A percentile compares a stretch with the other conserved stretches of the same genome.
phyloP scores from a whole-genome alignment of 164 flowering plant genomes.

The Annona squamosa region DNA sequence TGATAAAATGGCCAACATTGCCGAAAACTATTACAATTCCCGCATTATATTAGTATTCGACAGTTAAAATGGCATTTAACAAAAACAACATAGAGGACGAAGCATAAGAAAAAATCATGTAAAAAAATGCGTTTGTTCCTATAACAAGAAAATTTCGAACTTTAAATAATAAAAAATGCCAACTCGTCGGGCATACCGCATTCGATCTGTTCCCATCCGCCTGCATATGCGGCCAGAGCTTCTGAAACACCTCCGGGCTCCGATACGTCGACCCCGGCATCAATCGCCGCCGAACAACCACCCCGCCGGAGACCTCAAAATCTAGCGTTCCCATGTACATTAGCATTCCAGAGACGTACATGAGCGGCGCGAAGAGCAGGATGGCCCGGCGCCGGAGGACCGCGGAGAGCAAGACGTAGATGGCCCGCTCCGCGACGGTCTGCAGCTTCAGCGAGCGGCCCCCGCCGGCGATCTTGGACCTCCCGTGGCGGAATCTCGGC shows the following conservation, averaged over 20 bases:
- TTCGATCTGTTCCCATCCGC: conserved; percentile 36
- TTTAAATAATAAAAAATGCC: neutral
- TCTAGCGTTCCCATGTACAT: conserved; percentile 51
- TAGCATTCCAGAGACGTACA: conserved; percentile 53
- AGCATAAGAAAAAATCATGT: too few species aligned
- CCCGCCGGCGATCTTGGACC: conserved; percentile 17
- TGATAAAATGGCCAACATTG: too few species aligned
- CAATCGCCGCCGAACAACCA: conserved; percentile 17
- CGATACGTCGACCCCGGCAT: conserved; percentile 59
- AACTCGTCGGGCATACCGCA: conserved; percentile 31
- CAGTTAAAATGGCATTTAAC: neutral
- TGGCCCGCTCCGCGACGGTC: conserved; percentile 32
- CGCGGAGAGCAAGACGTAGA: conserved; percentile 40
- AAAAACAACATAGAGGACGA: too few species aligned
- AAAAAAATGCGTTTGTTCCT: neutral
- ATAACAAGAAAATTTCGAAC: neutral
- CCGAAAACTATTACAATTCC: too few species aligned
- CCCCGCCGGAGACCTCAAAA: conserved; percentile 24
- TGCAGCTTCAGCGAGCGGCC: conserved; percentile 25
- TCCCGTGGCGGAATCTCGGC: conserved; percentile 41
- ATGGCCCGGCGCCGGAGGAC: conserved; percentile 53
- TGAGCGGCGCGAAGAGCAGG: conserved; percentile 50
- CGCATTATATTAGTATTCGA: neutral
- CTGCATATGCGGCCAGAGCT: conserved; percentile 73
- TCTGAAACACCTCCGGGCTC: conserved; percentile 70